A percentile compares a stretch with the other conserved stretches of the same genome.
Conservation (phyloP, 805 yeast species). For the Ogataea dorogensis region DNA sequence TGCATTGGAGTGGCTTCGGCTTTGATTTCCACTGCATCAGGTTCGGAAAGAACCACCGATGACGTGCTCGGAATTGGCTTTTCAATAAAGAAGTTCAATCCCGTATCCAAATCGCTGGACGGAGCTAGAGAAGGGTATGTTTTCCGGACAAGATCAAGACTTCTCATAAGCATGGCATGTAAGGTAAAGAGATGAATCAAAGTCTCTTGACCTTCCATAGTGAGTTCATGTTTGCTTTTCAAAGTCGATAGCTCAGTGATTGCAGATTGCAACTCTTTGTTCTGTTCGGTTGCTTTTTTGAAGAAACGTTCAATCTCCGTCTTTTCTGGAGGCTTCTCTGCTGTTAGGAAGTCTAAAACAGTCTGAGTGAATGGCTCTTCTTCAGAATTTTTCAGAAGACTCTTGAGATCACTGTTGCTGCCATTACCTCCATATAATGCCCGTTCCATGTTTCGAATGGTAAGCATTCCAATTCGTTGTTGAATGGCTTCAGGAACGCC, state of each 20-base stretch:
- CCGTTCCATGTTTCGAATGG: slow-evolving; percentile 79
- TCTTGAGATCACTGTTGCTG: slow-evolving; percentile 1
- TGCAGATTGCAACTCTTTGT: slow-evolving; percentile 44
- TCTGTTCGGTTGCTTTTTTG: slow-evolving; percentile 40
- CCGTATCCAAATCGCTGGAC: slow-evolving; percentile 1
- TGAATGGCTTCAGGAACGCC: slow-evolving; percentile 59
- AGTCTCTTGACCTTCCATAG: slow-evolving; percentile 71
- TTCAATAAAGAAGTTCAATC: slow-evolving; percentile 11
- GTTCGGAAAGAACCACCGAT: slow-evolving; percentile 2
- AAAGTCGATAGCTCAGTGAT: slow-evolving; percentile 58
- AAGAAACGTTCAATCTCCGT: slow-evolving; percentile 30
- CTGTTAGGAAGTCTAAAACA: slow-evolving; percentile 22
- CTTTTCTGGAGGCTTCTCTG: slow-evolving; percentile 14
- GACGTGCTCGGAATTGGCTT: slow-evolving; percentile 6
- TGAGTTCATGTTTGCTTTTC: slow-evolving; percentile 54
- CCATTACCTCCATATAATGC: slow-evolving; percentile 37
- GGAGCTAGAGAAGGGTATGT: slow-evolving; percentile 11
- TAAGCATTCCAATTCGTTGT: slow-evolving; percentile 72
- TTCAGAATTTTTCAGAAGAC: slow-evolving; percentile 1
- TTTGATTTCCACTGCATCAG: slow-evolving; percentile 17
- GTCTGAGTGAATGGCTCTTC: slow-evolving; percentile 24
- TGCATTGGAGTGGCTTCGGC: slow-evolving; percentile 10
- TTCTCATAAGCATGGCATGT: slow-evolving; percentile 67
- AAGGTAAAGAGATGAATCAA: slow-evolving; percentile 65
- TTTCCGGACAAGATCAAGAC: slow-evolving; percentile 35